Evolutionary conservation across 2,329 filamentous ascomycete species (phyloP).

Genomic region (Elsinoe perseae): DNA sequence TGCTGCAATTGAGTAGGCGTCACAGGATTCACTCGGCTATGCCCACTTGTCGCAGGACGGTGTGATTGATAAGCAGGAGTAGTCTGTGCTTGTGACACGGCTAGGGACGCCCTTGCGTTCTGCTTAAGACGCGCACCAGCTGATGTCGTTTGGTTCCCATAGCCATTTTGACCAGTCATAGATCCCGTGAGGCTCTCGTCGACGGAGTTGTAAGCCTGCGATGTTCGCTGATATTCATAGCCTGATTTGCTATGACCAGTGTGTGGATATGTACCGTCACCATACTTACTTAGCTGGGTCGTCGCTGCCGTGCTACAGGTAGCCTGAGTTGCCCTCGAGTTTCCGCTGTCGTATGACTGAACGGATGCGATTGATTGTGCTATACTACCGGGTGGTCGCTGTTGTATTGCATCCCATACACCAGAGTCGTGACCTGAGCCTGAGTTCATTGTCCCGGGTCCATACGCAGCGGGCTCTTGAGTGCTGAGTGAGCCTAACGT

Average conservation of each 20-base stretch:
- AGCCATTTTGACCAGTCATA: not conserved
- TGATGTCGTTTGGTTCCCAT: not conserved
- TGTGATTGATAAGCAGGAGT: not conserved
- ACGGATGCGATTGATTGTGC: conserved; percentile 6
- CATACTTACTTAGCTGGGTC: not conserved
- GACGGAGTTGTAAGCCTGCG: not conserved
- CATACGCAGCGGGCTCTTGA: conserved; percentile 12
- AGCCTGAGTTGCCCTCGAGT: not conserved
- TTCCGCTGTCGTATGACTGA: conserved; percentile 4
- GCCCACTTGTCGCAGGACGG: not conserved
- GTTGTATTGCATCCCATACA: not conserved
- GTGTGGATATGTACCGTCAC: not conserved
- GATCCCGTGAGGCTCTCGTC: not conserved
- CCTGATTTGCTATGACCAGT: not conserved
- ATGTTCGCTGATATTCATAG: not conserved
- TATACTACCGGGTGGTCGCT: not conserved
- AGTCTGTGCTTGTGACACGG: not conserved
- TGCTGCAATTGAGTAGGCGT: conserved; percentile 18
- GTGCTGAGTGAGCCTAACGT: conserved; percentile 18
- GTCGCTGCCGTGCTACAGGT: not conserved
- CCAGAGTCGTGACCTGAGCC: not conserved
- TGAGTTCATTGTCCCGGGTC: not conserved
- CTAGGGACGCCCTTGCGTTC: not conserved
- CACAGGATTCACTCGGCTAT: conserved; percentile 16
- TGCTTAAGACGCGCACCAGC: not conserved